Evolutionary conservation across 306 rosid species (phyloP).

Genomic region (Chamaecrista fasciculata): DNA sequence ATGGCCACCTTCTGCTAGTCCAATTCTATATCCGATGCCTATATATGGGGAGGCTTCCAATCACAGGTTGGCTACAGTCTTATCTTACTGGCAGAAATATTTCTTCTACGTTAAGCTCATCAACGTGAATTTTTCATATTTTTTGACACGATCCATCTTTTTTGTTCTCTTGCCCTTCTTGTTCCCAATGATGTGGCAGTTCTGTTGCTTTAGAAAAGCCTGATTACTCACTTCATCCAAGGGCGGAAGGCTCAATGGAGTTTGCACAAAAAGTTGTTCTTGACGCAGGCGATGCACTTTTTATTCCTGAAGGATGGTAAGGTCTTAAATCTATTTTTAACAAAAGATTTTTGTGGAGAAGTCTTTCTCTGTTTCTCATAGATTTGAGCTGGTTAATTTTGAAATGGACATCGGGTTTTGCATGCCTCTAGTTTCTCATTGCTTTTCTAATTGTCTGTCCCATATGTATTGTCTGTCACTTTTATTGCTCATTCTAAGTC

Average conservation of each 20-base stretch:
- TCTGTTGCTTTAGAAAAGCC: conserved; percentile 73
- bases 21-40: conserved; percentile 76
- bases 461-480: neutral
- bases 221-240: conserved; percentile 67
- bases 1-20: conserved; percentile 97
- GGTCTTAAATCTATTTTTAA: conserved; percentile 29
- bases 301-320: conserved; percentile 99
- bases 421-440: conserved; percentile 1
- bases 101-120: neutral
- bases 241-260: conserved; percentile 64
- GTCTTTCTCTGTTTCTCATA: conserved; percentile 22
- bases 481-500: neutral
- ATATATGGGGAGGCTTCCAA: conserved; percentile 95
- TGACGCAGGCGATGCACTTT: conserved; percentile 86
- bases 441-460: conserved; percentile 2
- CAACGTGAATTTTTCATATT: neutral
- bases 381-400: conserved; percentile 23
- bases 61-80: conserved; percentile 64
- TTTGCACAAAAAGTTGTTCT: conserved; percentile 72
- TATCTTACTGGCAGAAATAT: neutral
- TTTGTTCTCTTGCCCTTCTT: neutral
- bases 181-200: conserved; percentile 45
- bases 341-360: conserved; percentile 23
- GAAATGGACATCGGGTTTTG: neutral
- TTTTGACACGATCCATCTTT: conserved; percentile 11